These are phyloP conservation scores for Nothophytophthora sp. DNA, from an alignment of 352 stramenopile genomes.

Conservation along the genomic window DNA sequence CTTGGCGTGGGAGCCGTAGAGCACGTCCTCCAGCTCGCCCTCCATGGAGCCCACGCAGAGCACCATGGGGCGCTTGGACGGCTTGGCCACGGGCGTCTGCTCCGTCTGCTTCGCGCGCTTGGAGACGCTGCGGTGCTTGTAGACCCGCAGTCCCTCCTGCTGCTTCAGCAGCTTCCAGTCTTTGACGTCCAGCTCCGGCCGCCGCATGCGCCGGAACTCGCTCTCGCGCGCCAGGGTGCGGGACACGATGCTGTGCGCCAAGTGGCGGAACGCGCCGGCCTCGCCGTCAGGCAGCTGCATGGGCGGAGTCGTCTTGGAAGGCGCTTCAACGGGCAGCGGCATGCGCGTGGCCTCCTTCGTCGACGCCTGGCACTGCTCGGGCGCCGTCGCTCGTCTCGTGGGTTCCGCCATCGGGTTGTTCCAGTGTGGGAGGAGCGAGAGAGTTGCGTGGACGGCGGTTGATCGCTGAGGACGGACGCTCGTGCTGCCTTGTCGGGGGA, in stretches of 20 bases:
- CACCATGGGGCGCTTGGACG: too few species aligned
- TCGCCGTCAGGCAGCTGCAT: constrained; percentile 30
- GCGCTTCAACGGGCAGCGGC: not conserved
- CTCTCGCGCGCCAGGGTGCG: constrained; percentile 46
- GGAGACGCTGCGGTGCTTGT: constrained; percentile 24
- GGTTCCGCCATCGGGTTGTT: not conserved
- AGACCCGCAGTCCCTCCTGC: constrained; percentile 32
- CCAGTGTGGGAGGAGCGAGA: too few species aligned
- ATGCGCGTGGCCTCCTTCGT: not conserved
- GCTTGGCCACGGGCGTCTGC: too few species aligned
- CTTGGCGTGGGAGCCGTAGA: constrained; percentile 63
- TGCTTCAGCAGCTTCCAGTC: constrained; percentile 36
- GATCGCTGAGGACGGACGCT: too few species aligned
- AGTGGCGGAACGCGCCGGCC: constrained; percentile 20
- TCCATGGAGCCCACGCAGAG: constrained; percentile 54
- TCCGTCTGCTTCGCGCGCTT: too few species aligned
- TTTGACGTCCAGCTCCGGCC: constrained; percentile 18
- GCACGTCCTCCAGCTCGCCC: constrained; percentile 48
- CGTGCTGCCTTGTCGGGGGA: too few species aligned
- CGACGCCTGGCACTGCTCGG: not conserved
- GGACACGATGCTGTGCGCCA: constrained; percentile 41
- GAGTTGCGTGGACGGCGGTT: too few species aligned
- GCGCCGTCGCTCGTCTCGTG: not conserved
- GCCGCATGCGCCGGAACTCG: constrained; percentile 24
- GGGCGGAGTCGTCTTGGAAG: not conserved